Conservation (phyloP, 2,329 filamentous ascomycete genomes). For the Cladosporium sp. region DNA sequence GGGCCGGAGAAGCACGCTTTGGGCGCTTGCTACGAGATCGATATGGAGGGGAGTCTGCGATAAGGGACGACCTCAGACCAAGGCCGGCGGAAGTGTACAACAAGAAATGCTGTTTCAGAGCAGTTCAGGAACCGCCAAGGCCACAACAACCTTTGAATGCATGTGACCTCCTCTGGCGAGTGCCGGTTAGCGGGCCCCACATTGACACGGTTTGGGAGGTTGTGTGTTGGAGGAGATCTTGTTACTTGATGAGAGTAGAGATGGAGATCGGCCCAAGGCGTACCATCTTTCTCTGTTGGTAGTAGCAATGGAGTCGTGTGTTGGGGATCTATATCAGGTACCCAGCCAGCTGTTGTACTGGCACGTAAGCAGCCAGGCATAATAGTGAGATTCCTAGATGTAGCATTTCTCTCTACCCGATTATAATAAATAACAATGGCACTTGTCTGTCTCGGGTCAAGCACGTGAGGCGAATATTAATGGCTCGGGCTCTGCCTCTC, state of each 20-base stretch:
- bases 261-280: not conserved
- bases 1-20: not conserved
- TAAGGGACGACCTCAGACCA: too few species aligned
- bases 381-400: too few species aligned
- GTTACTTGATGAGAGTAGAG: slow-evolving; percentile 2
- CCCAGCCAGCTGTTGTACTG: too few species aligned
- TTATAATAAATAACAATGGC: too few species aligned
- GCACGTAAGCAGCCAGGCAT: too few species aligned
- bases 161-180: slow-evolving; percentile 13
- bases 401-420: too few species aligned
- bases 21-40: too few species aligned
- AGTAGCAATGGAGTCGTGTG: not conserved
- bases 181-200: slow-evolving; percentile 10
- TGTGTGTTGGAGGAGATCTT: slow-evolving; percentile 4
- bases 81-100: too few species aligned
- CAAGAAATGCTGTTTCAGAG: slow-evolving; percentile 3
- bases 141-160: slow-evolving; percentile 8
- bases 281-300: too few species aligned
- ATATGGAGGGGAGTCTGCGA: too few species aligned
- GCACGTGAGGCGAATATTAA: slow-evolving; percentile 1
- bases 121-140: slow-evolving; percentile 3
- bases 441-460: not conserved
- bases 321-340: too few species aligned
- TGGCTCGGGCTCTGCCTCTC: too few species aligned
- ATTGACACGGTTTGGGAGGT: slow-evolving; percentile 4